phyloP scores from a whole-genome alignment of 2,329 filamentous ascomycete species.

The Neophaeococcomyces mojaviensis region DNA sequence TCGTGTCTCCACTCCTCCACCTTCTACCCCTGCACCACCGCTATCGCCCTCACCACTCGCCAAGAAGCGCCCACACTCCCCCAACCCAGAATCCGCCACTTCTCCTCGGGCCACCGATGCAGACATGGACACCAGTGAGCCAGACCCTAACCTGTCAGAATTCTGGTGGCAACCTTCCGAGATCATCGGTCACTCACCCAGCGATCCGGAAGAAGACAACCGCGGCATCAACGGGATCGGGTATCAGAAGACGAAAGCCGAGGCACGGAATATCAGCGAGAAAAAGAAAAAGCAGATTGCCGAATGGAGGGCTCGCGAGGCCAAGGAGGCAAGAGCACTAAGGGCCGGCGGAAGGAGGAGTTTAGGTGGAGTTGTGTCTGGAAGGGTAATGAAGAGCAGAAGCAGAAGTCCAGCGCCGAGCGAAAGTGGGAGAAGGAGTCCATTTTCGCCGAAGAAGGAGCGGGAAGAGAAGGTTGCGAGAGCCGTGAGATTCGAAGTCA shows the following conservation, averaged over 20 bases:
- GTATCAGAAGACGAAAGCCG: slow-evolving; percentile 53
- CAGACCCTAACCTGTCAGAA: slow-evolving; percentile 22
- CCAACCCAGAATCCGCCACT: not conserved
- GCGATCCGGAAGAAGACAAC: slow-evolving; percentile 53
- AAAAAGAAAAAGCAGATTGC: slow-evolving; percentile 51
- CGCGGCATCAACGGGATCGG: slow-evolving; percentile 58
- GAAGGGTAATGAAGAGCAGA: not conserved
- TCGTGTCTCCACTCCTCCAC: not conserved
- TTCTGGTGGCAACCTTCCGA: slow-evolving; percentile 51
- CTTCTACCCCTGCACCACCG: not conserved
- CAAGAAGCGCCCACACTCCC: not conserved
- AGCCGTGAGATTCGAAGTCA: slow-evolving; percentile 15
- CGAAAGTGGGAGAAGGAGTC: not conserved
- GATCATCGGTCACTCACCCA: slow-evolving; percentile 53
- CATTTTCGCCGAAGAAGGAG: not conserved
- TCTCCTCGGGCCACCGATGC: not conserved
- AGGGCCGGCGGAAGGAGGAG: slow-evolving; percentile 44
- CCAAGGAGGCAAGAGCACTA: slow-evolving; percentile 50
- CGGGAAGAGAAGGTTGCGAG: not conserved
- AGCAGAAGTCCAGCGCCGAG: not conserved
- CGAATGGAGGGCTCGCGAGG: slow-evolving; percentile 54
- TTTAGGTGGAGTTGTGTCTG: slow-evolving; percentile 13
- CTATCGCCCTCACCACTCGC: slow-evolving; percentile 1
- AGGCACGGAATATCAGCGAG: slow-evolving; percentile 50
- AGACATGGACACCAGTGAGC: not conserved